Base-by-base conservation (phyloP, 2,329 filamentous ascomycete species). In the Zymoseptoria pseudotritici region DNA sequence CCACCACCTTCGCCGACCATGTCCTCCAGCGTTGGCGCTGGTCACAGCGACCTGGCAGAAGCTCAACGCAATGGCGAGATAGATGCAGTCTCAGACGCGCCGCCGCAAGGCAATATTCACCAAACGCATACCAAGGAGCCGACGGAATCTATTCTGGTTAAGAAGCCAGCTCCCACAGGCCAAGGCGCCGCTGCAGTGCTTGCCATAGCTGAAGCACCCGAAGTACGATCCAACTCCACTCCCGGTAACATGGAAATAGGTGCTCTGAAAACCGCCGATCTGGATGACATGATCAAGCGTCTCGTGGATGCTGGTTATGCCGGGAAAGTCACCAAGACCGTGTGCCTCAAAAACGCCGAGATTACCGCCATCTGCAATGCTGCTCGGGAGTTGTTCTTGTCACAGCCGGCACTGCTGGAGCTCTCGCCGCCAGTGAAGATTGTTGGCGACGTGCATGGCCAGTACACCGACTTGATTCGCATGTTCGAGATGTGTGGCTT, bases 401-500 rank as follows among this genome's bases (percentile, higher is more conserved):
- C 89, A 4, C 94, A 99, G 72, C 94, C 94, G 3, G 91, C 94
- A 1, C 80, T 99, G 22, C 78, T 99, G 59, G 94, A 99, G 76
- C 83, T 99, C 53, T 88, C 93, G 64, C 90, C 94, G 4, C 93
- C 94, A 0, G 94, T 99, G 71, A 99, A 99, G 79, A 95, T 99
- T 70, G 94, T 97, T 26, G 93, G 93, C 55, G 93, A 97, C 73
- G 91, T 97, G 13, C 93, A 97, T 73, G 93, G 93, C 55, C 93
- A 97, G 75, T 97, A 96, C 74, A 96, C 91, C 10, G 93, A 97
- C 75, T 79, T 97, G 56, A 95, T 97, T 70, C 87, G 93, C 64
- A 90, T 97, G 83, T 97, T 97, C 71, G 93, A 97, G 75, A 97
- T 97, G 92, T 97, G 93, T 72, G 93, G 93, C 4, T 97, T 97